Base-by-base conservation (phyloP, 768 basidiomycete genomes). In the Hebeloma cylindrosporum region DNA sequence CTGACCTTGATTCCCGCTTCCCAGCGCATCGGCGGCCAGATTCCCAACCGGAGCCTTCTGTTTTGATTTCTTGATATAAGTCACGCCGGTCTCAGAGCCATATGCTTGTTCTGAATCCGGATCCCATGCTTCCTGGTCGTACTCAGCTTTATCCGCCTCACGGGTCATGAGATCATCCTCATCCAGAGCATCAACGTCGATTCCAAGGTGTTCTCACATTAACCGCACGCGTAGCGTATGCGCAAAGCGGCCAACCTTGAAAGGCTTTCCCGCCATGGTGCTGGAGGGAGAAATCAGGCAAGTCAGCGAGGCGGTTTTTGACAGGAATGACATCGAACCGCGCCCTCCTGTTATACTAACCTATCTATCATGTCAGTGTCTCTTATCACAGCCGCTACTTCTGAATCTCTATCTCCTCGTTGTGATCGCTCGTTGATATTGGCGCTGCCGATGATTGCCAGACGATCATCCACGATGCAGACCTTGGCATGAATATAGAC, bases 401-500 rank as follows among this genome's bases (percentile, higher is more conserved):
- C 96, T 2, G 95, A 98, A 64, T 99, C 96, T 21, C 96, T 84
- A 62, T 99, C 95, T 17, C 96, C 96, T 21, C 92, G 78, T 60
- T 91, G 90, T 10, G 92, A 95, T 27, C 96, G 82, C 62, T 99
- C 96, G 60, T 99, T 98, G 71, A 99, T 93, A 63, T 96, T 98
- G 13, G 95, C 95, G 43, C 92, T 93, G 11, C 93, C 93, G 52
- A 96, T 96, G 59, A 96, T 93, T 23, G 81, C 93, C 45, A 93
- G 70, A 40, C 96, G 83, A 62, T 99, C 95, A 61, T 99, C 96
- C 4, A 97, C 93, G 43, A 98, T 83, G 55, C 85, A 85, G 14
- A 84, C 78, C 71, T 93, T 92, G 33, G 77, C 88, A 60, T 95
- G 93, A 50, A 95, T 90, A 65, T 96, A 94, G 16, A 95, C 83